phyloP scores from a whole-genome alignment of 2,329 filamentous ascomycete genomes.

The Parascedosporium putredinis region DNA sequence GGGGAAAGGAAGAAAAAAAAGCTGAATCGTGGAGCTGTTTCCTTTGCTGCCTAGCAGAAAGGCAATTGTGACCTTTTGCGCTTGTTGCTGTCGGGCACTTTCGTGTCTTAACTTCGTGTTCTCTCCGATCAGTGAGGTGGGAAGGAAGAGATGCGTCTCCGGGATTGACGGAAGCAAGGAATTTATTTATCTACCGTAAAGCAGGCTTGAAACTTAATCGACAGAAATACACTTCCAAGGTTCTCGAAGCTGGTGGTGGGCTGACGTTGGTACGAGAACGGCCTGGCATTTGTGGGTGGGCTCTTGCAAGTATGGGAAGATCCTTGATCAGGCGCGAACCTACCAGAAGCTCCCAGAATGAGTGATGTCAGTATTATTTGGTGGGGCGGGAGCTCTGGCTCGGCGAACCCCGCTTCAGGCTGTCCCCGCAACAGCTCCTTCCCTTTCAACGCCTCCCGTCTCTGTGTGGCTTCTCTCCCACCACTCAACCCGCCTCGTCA shows the following conservation, averaged over 20 bases:
- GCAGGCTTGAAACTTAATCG: background rate
- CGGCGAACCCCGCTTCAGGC: background rate
- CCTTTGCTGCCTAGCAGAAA: constrained; percentile 3
- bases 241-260: constrained; percentile 10
- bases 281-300: constrained; percentile 12
- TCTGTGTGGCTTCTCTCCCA: too few relatives aligned
- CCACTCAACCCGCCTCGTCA: too few relatives aligned
- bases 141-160: constrained; percentile 2
- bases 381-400: constrained; percentile 8
- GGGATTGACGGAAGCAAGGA: constrained; percentile 6
- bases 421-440: background rate
- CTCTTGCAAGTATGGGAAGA: constrained; percentile 19
- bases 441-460: background rate
- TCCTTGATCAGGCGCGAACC: constrained; percentile 16
- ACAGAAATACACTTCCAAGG: background rate
- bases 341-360: constrained; percentile 16
- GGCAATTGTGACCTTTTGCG: constrained; percentile 10
- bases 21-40: too few relatives aligned
- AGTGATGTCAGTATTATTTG: constrained; percentile 16
- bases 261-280: constrained; percentile 15
- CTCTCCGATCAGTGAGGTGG: background rate
- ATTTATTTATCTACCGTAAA: background rate
- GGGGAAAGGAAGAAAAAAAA: constrained; percentile 1
- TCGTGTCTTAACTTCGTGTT: background rate
- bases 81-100: constrained; percentile 8